A percentile compares a stretch with the other conserved stretches of the same genome.
phyloP scores from a whole-genome alignment of 208 protist species.

The Zelonia costaricensis region DNA sequence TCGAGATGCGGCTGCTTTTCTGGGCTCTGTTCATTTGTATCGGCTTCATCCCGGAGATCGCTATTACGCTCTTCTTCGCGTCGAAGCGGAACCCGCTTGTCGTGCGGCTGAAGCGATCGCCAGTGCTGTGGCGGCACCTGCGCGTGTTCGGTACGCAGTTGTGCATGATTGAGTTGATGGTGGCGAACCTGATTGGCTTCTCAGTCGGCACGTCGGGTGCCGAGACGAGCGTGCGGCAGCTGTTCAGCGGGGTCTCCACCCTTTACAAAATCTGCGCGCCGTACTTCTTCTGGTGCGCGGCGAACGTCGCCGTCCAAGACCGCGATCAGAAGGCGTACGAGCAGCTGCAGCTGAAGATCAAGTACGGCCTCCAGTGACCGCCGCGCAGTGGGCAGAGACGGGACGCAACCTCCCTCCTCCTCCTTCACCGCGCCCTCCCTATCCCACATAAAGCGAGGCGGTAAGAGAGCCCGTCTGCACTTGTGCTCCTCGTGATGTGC shows the following conservation, averaged over 20 bases:
- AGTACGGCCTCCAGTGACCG: conserved; percentile 34
- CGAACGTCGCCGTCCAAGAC: conserved; percentile 52
- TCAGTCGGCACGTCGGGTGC: conserved; percentile 34
- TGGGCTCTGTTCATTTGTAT: conserved; percentile 77
- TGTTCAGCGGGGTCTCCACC: conserved; percentile 22
- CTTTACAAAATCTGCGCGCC: conserved; percentile 19
- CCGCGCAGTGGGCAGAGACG: no score
- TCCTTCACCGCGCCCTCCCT: no score
- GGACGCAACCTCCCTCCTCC: no score
- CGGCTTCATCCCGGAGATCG: conserved; percentile 68
- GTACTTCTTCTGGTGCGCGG: conserved; percentile 49
- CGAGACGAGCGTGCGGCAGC: conserved; percentile 5
- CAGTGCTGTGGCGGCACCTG: conserved; percentile 43
- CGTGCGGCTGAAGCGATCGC: conserved; percentile 18
- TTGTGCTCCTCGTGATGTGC: no score
- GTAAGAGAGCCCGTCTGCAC: no score
- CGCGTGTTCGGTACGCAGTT: conserved; percentile 37
- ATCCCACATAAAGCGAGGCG: no score
- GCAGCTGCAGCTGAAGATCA: conserved; percentile 27
- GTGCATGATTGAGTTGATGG: conserved; percentile 50
- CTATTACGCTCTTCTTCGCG: conserved; percentile 49
- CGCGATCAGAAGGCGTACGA: conserved; percentile 57
- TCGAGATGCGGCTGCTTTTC: conserved; percentile 67
- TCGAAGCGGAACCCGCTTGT: conserved; percentile 25
- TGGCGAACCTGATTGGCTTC: conserved; percentile 80